Evolutionary conservation across 768 basidiomycete genomes (phyloP), one percentile per base, ranked within the genome.

Genomic region (Gloeostereum incarnatum): DNA sequence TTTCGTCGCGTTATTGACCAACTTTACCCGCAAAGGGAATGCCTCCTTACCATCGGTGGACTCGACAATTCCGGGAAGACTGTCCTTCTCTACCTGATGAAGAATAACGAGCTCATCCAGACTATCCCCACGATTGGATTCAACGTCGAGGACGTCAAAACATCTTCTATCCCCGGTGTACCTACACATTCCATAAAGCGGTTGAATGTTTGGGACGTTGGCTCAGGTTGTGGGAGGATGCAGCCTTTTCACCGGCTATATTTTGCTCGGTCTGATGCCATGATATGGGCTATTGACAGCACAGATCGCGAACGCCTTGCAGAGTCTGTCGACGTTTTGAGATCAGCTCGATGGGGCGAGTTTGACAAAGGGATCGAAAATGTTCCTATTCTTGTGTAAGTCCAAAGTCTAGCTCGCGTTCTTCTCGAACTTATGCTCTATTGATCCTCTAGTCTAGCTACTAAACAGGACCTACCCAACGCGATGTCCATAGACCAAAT

Each of bases 261-360:
- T n/a, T 6, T 27, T 60, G 19, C 27, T 62, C n/a, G 30, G 45
- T 9, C 18, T 45, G 70, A 78, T 47, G 78, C 74, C 23, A 57
- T 81, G 50, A 68, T 82, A 46, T 81, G 76, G 66, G 59, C 78
- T n/a, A 71, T 82, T 21, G 77, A 82, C 51, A 69, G 69, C 26
- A 62, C 61, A 39, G 71, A 75, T 45, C 54, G 62, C 35, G 65
- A 70, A 24, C 59, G 67, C 31, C 56, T 81, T 14, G 39, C 55
- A 1, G 75, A 78, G 52, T 76, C 71, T 27, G 62, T 68, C 4
- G 66, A 75, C 35, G 61, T 63, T 35, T 58, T 83, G 9, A 47
- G 60, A 35, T n/a, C n/a, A n/a, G n/a, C n/a, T n/a, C n/a, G n/a
- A n/a, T n/a, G n/a, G n/a, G n/a, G n/a, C n/a, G n/a, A n/a, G n/a